phyloP scores from a whole-genome alignment of 2,329 filamentous ascomycete species.

The Sporothrix schenckii region DNA sequence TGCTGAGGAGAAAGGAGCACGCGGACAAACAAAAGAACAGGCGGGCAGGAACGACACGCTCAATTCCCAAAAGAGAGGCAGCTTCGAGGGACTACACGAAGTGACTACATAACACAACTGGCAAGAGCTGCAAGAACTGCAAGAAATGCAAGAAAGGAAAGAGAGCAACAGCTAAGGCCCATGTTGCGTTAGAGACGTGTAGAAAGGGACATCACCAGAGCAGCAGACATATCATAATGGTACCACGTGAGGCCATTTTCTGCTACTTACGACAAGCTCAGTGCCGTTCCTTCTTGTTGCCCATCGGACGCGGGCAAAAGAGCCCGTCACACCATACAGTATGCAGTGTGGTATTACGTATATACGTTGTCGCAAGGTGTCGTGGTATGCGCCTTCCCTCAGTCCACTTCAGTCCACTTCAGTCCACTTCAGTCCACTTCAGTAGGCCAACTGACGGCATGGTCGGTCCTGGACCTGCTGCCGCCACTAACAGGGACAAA shows the following conservation, averaged over 20 bases:
- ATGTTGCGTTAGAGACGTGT: conserved; percentile 8
- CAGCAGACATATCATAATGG: conserved; percentile 9
- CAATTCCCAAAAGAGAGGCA: conserved; percentile 23
- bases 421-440: conserved; percentile 28
- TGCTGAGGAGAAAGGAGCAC: conserved; percentile 15
- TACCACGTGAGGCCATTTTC: conserved; percentile 26
- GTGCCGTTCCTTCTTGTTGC: background rate
- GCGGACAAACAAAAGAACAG: conserved; percentile 22
- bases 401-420: conserved; percentile 28
- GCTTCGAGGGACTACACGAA: background rate
- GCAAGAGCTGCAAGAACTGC: background rate
- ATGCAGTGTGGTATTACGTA: background rate
- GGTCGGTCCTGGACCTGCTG: conserved; percentile 25
- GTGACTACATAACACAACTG: background rate
- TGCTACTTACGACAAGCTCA: background rate
- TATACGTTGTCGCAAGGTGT: conserved; percentile 8
- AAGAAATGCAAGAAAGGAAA: background rate
- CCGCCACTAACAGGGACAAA: conserved; percentile 22
- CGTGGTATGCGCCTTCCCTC: conserved; percentile 8
- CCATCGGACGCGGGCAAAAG: conserved; percentile 14
- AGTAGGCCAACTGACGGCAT: conserved; percentile 30
- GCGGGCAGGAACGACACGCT: conserved; percentile 25
- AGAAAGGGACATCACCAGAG: conserved; percentile 16
- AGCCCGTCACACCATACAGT: background rate
- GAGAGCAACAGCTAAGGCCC: conserved; percentile 14